Conservation (phyloP, 495 filamentous ascomycete species). For the Penicillium canescens region DNA sequence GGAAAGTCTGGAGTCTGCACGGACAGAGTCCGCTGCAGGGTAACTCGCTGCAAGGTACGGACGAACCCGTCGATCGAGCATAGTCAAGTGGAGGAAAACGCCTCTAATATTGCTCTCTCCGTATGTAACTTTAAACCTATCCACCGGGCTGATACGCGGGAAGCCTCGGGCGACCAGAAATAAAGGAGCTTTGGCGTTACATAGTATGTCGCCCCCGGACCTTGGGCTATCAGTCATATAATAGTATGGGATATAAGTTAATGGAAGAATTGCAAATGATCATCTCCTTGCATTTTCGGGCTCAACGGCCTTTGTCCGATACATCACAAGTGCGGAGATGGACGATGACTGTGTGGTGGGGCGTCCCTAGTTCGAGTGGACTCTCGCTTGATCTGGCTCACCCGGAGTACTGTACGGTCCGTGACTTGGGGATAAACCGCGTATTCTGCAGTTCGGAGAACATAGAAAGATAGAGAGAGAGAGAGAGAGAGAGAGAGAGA, state of each 20-base stretch:
- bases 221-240: no score
- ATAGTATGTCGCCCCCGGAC: no score
- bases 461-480: no score
- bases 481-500: neutral
- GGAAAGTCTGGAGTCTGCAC: conserved; percentile 16
- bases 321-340: conserved; percentile 9
- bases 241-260: neutral
- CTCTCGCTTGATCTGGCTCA: neutral
- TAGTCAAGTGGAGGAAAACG: neutral
- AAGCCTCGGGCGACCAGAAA: no score
- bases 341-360: conserved; percentile 6
- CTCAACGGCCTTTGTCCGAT: conserved; percentile 4
- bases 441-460: no score
- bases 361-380: neutral
- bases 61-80: conserved; percentile 30
- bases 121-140: no score
- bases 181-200: no score
- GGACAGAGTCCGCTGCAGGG: conserved; percentile 26
- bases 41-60: conserved; percentile 35
- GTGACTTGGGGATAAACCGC: no score
- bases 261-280: neutral
- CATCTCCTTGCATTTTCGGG: conserved; percentile 1
- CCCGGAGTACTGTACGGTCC: no score
- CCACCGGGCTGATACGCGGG: no score
- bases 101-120: no score